Evolutionary conservation across 495 filamentous ascomycete genomes (phyloP), one percentile per base, ranked within the genome.

Genomic region (Cercophora scortea): DNA sequence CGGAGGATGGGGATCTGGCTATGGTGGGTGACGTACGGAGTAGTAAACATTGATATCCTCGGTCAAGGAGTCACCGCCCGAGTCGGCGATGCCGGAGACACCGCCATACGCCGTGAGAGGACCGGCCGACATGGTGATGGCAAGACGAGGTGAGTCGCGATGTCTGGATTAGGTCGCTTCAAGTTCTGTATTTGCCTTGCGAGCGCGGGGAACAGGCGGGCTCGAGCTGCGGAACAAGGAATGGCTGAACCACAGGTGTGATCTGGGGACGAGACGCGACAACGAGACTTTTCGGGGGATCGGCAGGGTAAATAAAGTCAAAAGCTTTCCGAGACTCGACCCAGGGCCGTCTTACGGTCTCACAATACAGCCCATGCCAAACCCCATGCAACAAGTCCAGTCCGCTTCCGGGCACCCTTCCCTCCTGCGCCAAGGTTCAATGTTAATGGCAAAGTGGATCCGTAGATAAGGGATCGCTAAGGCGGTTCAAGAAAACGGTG

Each of bases 1-100:
- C 19, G 10, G 25, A 3, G 42, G 17, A 12, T 36, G 16, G 11
- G 17, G 18, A 15, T 13, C 42, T 43, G n/a, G 36, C 8, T 43
- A 41, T 4, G 17, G 41, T 42, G 47, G 32, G 5, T 13, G 10
- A 61, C 81, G 45, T 74, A 92, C 88, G 76, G 87, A 76, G 68
- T 93, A 95, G 70, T 78, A 89, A 54, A 89, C 74, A 66, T 95
- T 95, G 46, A 95, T 76, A 64, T 95, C 75, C 35, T 86, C 69
- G 3, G 65, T 78, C 52, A 91, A 65, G 12, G 88, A 87, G 68
- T 95, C 79, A 54, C 89, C 90, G 36, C 90, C 90, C 11, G 77
- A 82, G 18, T 75, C 66, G 42, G 64, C 71, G 43, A 56, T 45
- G 15, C 58, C 65, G 9, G 39, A 12, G 25, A 81, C 76, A 47